A percentile compares a stretch with the other conserved stretches of the same genome.
phyloP scores from a whole-genome alignment of 208 protist species.

The Leishmania turanica region DNA sequence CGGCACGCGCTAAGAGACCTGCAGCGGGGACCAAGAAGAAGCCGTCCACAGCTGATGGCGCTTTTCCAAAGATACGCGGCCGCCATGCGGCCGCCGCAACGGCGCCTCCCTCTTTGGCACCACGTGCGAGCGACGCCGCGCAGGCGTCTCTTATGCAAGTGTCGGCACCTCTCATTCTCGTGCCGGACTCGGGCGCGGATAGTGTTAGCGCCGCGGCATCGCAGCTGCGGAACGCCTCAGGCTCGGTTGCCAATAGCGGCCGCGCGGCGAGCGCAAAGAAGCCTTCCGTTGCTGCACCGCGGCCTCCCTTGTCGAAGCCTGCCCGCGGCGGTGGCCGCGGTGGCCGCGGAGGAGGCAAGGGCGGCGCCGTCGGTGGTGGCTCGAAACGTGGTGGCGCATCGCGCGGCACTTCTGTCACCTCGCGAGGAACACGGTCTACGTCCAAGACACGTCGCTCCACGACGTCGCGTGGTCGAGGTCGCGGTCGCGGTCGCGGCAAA shows the following conservation, averaged over 20 bases:
- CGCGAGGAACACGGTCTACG: background rate
- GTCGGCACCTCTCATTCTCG: background rate
- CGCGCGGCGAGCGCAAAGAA: constrained; percentile 12
- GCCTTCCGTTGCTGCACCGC: constrained; percentile 5
- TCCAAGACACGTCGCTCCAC: constrained; percentile 3
- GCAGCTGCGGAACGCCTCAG: constrained; percentile 12
- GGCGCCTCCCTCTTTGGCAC: background rate
- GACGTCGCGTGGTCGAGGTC: constrained; percentile 13
- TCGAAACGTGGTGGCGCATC: background rate
- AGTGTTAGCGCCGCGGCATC: constrained; percentile 1
- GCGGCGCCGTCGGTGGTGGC: background rate
- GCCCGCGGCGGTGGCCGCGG: constrained; percentile 1
- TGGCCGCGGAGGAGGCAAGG: constrained; percentile 12
- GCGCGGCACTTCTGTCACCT: constrained; percentile 6
- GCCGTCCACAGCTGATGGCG: constrained; percentile 1
- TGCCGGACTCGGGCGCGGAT: background rate
- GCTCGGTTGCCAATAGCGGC: constrained; percentile 25
- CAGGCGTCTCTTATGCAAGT: constrained; percentile 7
- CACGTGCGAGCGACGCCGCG: background rate
- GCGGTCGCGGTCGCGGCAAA: constrained; percentile 11
- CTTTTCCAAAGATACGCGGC: constrained; percentile 21
- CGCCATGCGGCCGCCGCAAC: background rate
- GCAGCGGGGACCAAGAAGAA: constrained; percentile 19
- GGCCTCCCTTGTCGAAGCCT: constrained; percentile 5
- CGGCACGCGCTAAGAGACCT: constrained; percentile 2